Percentiles rank a stretch among this genome's conserved stretches.
These are phyloP conservation scores for Daldinia caldariorum DNA, from an alignment of 495 filamentous ascomycete species.

Conservation along the genomic window DNA sequence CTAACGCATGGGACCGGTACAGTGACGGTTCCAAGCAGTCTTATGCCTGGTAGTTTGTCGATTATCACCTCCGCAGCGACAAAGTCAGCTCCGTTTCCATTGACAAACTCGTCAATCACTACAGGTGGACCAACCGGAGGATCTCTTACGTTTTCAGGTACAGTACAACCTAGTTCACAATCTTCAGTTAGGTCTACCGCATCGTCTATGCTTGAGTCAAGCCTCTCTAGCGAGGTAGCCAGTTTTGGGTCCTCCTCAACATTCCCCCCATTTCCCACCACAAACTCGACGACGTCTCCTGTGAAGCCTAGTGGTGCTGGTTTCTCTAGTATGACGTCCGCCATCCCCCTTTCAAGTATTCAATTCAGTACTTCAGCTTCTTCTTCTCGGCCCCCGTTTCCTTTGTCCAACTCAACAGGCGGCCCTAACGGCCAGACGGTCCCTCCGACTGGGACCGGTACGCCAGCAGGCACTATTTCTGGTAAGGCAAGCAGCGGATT, in stretches of 20 bases:
- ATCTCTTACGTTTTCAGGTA: conserved; percentile 10
- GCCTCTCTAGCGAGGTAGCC: background rate
- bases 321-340: conserved; percentile 6
- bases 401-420: conserved; percentile 31
- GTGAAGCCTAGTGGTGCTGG: conserved; percentile 6
- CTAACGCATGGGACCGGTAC: conserved; percentile 9
- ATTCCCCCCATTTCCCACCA: conserved; percentile 23
- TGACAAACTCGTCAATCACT: conserved; percentile 41
- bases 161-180: conserved; percentile 14
- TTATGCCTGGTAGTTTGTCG: conserved; percentile 4
- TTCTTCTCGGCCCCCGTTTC: conserved; percentile 20
- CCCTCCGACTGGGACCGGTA: conserved; percentile 14
- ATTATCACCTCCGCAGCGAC: conserved; percentile 6
- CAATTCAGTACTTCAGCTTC: conserved; percentile 2
- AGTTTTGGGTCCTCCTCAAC: conserved; percentile 8
- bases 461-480: conserved; percentile 12
- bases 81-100: conserved; percentile 27
- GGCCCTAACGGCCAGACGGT: conserved; percentile 14
- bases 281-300: conserved; percentile 27
- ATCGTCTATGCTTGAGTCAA: conserved; percentile 1
- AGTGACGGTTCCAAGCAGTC: background rate
- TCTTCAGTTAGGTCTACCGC: conserved; percentile 17
- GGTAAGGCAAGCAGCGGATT: conserved; percentile 6
- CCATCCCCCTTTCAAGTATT: conserved; percentile 1
- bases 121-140: conserved; percentile 11